Evolutionary conservation across 257 asterid species (phyloP), one percentile per base, ranked within the genome.

Genomic region (Solanum virginianum): DNA sequence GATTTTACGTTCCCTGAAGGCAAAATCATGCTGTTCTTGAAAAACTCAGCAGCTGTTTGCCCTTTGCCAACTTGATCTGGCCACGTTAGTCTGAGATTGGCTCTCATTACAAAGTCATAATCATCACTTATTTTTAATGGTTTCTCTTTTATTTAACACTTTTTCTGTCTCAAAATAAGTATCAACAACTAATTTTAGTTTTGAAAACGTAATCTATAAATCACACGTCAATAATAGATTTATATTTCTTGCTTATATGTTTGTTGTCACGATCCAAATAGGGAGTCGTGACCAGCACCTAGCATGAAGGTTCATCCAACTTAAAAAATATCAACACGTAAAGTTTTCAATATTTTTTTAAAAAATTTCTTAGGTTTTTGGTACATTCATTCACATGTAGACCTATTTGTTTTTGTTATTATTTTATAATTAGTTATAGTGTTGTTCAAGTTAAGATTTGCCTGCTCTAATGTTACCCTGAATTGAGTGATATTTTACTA

Each of bases 11-110:
- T 89, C 90, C 6, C 85, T 86, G 80, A 92, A 92, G 77, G 86
- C 49, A 49, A 89, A 85, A 72, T 92, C 94, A 17, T 87, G 93
- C 6, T 36, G 85, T 85, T 88, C 86, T 92, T 92, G 91, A 92
- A 88, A 55, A 90, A 72, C 6, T 92, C 93, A 0, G 87, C 17
- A 26, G 94, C 93, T 54, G 88, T 82, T 36, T 36, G 41, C 41
- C 41, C 5, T 36, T 36, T 36, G 41, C 6, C 6, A 36, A 36
- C 41, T 36, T 36, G 59, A 54, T 16, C 7, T 54, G 17, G 59
- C 20, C 51, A 45, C 9, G 51, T 47, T 54, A 4, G 59, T 54
- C 20, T 54, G 20, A 47, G 51, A 47, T 47, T 47, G 51, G 51
- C 12, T 47, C 49, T 7, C 8, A 7, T 43, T 43, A 43, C 49